These are phyloP conservation scores for Astrocystis sublimbata DNA, from an alignment of 495 filamentous ascomycete genomes.

Conservation along the genomic window DNA sequence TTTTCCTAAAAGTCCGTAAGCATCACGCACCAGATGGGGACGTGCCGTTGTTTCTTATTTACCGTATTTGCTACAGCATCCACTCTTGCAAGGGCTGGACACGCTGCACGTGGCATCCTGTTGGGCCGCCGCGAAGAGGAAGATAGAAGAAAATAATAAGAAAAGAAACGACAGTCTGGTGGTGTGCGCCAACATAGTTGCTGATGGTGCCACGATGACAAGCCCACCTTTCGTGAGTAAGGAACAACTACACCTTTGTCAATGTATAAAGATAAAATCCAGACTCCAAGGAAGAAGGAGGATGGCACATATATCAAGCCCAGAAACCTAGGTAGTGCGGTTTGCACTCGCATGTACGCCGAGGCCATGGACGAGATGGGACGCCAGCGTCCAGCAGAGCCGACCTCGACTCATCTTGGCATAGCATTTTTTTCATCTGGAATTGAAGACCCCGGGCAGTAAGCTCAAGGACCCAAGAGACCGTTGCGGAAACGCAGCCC, in stretches of 20 bases:
- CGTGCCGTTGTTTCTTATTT: not conserved
- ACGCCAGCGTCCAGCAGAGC: no score
- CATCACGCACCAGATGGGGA: not conserved
- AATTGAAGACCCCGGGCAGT: no score
- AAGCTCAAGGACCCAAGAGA: no score
- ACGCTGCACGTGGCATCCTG: not conserved
- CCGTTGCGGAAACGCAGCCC: no score
- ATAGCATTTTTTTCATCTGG: no score
- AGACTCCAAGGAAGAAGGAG: not conserved
- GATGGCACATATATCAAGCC: no score
- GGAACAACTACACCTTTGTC: not conserved
- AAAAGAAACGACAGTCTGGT: not conserved
- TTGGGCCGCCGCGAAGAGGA: not conserved
- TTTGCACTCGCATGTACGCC: no score
- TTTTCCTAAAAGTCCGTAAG: not conserved
- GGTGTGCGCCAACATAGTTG: not conserved
- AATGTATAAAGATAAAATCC: not conserved
- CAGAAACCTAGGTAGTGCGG: no score
- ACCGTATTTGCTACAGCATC: conserved; percentile 2
- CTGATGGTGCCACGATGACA: not conserved
- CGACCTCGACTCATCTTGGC: no score
- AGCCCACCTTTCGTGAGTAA: not conserved
- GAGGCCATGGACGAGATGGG: no score
- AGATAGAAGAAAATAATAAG: not conserved
- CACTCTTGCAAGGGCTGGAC: not conserved